These are phyloP conservation scores for Draba incana DNA, from an alignment of 345 rosid species.

Conservation along the genomic window DNA sequence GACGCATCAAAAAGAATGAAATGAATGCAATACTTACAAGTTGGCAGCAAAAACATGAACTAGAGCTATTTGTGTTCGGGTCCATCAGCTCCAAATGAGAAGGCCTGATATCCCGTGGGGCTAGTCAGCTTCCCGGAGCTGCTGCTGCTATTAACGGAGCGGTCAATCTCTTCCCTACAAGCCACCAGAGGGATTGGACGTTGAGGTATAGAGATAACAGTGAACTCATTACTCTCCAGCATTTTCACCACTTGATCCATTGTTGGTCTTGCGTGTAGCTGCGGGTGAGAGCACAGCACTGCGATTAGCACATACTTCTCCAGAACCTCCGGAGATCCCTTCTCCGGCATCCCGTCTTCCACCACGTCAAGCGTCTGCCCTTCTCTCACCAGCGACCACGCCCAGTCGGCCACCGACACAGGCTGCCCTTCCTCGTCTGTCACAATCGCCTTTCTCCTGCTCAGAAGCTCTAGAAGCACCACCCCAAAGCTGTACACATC, in stretches of 20 bases:
- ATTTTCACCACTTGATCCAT: conserved; percentile 97
- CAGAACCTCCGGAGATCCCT: conserved; percentile 56
- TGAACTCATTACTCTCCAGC: conserved; percentile 77
- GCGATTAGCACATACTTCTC: conserved; percentile 89
- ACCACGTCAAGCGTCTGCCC: conserved; percentile 71
- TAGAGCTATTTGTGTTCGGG: conserved; percentile 25
- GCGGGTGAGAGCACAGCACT: conserved; percentile 85
- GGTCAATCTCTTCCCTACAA: conserved; percentile 71
- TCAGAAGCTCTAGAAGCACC: conserved; percentile 87
- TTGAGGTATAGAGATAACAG: conserved; percentile 75
- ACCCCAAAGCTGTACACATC: conserved; percentile 94
- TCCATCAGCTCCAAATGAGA: conserved; percentile 45
- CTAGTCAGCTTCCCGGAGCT: conserved; percentile 72
- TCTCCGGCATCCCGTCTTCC: conserved; percentile 73
- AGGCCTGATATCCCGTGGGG: conserved; percentile 62
- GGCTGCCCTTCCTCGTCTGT: conserved; percentile 61
- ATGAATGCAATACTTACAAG: conserved; percentile 19
- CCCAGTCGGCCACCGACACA: conserved; percentile 79
- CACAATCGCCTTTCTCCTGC: conserved; percentile 74
- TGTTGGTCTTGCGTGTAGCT: conserved; percentile 82
- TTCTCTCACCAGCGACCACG: conserved; percentile 78
- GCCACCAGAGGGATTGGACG: conserved; percentile 79
- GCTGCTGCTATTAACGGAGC: conserved; percentile 62
- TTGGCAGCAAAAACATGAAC: conserved; percentile 1
- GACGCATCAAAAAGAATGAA: conserved; percentile 24